Percentiles rank a stretch among this genome's conserved stretches.
These are phyloP conservation scores for Pseudonectria foliicola DNA, from an alignment of 2,329 filamentous ascomycete genomes.

Conservation along the genomic window DNA sequence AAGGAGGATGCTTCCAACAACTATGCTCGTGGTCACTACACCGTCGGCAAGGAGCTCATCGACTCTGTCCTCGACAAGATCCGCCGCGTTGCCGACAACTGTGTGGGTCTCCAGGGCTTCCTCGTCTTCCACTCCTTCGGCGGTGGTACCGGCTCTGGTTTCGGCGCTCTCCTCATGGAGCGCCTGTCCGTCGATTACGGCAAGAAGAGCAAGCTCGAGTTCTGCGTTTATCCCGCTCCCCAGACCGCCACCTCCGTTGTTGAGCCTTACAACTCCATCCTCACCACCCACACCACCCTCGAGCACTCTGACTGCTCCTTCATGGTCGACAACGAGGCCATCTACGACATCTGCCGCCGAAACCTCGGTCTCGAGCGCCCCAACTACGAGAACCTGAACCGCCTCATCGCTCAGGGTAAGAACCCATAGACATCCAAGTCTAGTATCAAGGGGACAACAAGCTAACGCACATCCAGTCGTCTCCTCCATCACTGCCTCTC, in stretches of 20 bases:
- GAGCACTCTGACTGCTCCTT: constrained; percentile 99
- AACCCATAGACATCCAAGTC: neutral
- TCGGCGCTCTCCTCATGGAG: constrained; percentile 97
- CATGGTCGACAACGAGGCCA: constrained; percentile 99
- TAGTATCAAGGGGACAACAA: neutral
- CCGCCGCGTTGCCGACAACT: constrained; percentile 95
- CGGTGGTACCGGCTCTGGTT: constrained; percentile 97
- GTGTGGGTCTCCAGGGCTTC: constrained; percentile 96
- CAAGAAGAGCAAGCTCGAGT: constrained; percentile 99
- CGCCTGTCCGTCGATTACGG: constrained; percentile 97
- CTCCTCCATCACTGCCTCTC: constrained; percentile 95
- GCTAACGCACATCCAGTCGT: constrained; percentile 57
- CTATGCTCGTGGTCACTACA: constrained; percentile 99
- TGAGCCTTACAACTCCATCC: constrained; percentile 99
- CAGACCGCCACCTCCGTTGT: constrained; percentile 96
- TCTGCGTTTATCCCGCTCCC: constrained; percentile 97
- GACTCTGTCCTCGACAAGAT: constrained; percentile 98
- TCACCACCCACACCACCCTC: constrained; percentile 97
- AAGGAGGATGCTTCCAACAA: constrained; percentile 99
- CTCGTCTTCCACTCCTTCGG: constrained; percentile 99
- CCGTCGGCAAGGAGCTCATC: constrained; percentile 98
- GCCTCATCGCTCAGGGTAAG: constrained; percentile 89
- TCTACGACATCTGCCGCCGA: constrained; percentile 98
- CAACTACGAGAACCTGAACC: constrained; percentile 98
- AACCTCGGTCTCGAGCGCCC: constrained; percentile 96